Conservation (phyloP, 2,329 filamentous ascomycete species). For the Calonectria hongkongensis region DNA sequence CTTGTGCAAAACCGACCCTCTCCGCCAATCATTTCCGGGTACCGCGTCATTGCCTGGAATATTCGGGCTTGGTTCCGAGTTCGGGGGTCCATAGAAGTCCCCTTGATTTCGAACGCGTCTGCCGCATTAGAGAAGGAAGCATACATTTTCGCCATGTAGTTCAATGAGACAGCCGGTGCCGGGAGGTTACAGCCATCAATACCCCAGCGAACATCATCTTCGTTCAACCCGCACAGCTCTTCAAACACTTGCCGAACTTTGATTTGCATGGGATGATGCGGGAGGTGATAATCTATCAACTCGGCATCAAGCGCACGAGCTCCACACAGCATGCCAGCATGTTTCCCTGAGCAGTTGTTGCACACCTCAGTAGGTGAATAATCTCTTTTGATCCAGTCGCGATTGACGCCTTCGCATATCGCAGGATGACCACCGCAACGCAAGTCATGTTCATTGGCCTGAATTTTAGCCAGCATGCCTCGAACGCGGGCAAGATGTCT, state of each 20-base stretch:
- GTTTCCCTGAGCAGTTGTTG: conserved; percentile 70
- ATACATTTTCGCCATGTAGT: conserved; percentile 59
- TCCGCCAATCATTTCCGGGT: conserved; percentile 67
- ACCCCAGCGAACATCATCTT: conserved; percentile 61
- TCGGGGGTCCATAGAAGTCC: conserved; percentile 25
- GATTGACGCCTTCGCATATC: conserved; percentile 60
- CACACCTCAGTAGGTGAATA: conserved; percentile 61
- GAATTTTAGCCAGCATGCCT: conserved; percentile 61
- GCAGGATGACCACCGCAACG: conserved; percentile 65
- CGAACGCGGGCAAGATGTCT: conserved; percentile 61
- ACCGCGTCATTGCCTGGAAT: conserved; percentile 64
- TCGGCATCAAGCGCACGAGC: conserved; percentile 59
- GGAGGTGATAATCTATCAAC: conserved; percentile 59
- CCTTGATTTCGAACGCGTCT: conserved; percentile 34
- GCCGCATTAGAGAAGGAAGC: conserved; percentile 61
- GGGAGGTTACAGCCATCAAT: conserved; percentile 69
- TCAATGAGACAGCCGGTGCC: conserved; percentile 64
- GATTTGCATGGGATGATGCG: conserved; percentile 62
- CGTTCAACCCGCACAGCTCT: conserved; percentile 57
- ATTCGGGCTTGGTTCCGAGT: conserved; percentile 57
- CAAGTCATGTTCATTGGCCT: conserved; percentile 60
- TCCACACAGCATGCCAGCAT: conserved; percentile 68
- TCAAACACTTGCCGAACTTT: conserved; percentile 61
- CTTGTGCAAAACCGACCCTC: conserved; percentile 67
- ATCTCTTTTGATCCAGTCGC: conserved; percentile 61